Conservation (phyloP, 2,329 filamentous ascomycete genomes). For the Orbilia ellipsospora region DNA sequence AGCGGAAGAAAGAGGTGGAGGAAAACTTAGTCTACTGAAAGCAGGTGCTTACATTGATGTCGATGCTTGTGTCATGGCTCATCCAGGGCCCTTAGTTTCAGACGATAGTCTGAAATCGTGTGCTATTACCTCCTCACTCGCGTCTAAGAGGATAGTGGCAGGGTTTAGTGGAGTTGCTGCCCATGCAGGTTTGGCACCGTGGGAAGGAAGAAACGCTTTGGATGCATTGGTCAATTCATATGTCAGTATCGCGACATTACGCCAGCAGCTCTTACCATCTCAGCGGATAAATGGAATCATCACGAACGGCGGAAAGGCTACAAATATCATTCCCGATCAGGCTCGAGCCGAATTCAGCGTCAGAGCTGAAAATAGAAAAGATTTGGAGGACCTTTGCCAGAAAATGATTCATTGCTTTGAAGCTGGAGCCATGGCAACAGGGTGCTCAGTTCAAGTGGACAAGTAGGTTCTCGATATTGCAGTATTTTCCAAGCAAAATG, state of each 20-base stretch:
- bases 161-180: slow-evolving; percentile 68
- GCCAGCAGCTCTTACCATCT: slow-evolving; percentile 69
- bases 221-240: slow-evolving; percentile 68
- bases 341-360: slow-evolving; percentile 65
- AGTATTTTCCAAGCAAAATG: background rate
- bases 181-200: slow-evolving; percentile 70
- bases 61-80: slow-evolving; percentile 64
- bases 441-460: slow-evolving; percentile 58
- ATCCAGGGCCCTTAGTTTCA: slow-evolving; percentile 60
- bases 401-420: slow-evolving; percentile 65
- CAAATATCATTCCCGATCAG: slow-evolving; percentile 70
- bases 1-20: slow-evolving; percentile 64
- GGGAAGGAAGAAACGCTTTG: slow-evolving; percentile 71
- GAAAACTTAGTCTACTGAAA: slow-evolving; percentile 65
- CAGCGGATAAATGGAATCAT: slow-evolving; percentile 69
- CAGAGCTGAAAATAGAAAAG: slow-evolving; percentile 64
- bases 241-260: slow-evolving; percentile 66
- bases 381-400: slow-evolving; percentile 63
- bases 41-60: slow-evolving; percentile 64
- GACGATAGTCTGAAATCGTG: slow-evolving; percentile 30
- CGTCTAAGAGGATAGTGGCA: slow-evolving; percentile 61
- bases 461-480: slow-evolving; percentile 19
- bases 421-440: slow-evolving; percentile 62
- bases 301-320: slow-evolving; percentile 67
- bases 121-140: slow-evolving; percentile 59